These are phyloP conservation scores for Avicennia marina DNA, from an alignment of 257 asterid species.

Conservation along the genomic window DNA sequence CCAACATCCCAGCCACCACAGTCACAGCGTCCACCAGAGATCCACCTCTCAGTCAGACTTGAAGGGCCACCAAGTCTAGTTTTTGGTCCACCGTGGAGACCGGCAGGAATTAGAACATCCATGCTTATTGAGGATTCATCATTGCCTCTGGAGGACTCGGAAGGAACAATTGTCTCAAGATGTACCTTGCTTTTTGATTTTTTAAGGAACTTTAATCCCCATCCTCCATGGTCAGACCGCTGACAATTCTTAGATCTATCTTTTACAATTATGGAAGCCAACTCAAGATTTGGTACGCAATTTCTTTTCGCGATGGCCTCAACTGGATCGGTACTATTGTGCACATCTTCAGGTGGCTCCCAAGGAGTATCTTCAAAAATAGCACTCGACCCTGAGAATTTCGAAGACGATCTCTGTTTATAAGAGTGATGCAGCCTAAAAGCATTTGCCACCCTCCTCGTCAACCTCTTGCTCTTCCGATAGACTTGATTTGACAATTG, in stretches of 20 bases:
- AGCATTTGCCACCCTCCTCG: constrained; percentile 49
- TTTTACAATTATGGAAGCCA: constrained; percentile 72
- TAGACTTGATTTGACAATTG: constrained; percentile 29
- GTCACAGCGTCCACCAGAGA: constrained; percentile 73
- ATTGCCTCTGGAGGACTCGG: constrained; percentile 25
- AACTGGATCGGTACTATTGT: constrained; percentile 17
- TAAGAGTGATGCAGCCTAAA: constrained; percentile 43
- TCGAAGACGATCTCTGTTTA: too few relatives aligned
- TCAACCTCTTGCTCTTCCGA: constrained; percentile 40
- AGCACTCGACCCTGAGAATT: constrained; percentile 35
- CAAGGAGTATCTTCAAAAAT: constrained; percentile 41
- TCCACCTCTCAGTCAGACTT: constrained; percentile 71
- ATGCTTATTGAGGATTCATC: constrained; percentile 70
- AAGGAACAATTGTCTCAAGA: constrained; percentile 14
- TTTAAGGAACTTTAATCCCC: constrained; percentile 92
- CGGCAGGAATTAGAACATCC: constrained; percentile 64
- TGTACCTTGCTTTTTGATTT: constrained; percentile 23
- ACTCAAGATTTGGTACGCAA: constrained; percentile 49
- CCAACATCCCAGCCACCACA: constrained; percentile 99
- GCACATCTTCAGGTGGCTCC: constrained; percentile 36
- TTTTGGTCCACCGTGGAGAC: constrained; percentile 86
- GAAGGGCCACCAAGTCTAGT: constrained; percentile 63
- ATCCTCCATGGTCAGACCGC: constrained; percentile 58
- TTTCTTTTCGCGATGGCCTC: constrained; percentile 17
- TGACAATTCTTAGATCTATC: constrained; percentile 31